Conservation (phyloP, 805 yeast species). For the Debaryomyces hansenii region DNA sequence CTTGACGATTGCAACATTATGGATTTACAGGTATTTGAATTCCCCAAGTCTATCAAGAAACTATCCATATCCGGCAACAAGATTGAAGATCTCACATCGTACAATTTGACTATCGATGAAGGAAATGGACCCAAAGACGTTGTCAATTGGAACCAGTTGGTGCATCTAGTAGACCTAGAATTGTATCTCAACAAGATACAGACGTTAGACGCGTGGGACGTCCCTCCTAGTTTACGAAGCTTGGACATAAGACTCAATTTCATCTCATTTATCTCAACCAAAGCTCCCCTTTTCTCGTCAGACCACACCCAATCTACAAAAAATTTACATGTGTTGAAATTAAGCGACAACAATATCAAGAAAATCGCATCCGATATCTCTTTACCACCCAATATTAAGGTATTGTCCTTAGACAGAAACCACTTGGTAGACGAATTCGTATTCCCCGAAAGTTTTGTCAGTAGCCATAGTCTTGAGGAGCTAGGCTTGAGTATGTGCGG, state of each 20-base stretch:
- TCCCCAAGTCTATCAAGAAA: slow-evolving; percentile 20
- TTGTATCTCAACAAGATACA: slow-evolving; percentile 20
- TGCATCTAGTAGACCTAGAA: slow-evolving; percentile 20
- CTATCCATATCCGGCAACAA: slow-evolving; percentile 26
- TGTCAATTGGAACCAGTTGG: slow-evolving; percentile 24
- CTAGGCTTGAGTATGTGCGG: slow-evolving; percentile 18
- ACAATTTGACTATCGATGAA: slow-evolving; percentile 5
- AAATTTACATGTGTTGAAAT: slow-evolving; percentile 9
- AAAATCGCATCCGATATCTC: slow-evolving; percentile 7
- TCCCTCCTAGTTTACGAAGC: slow-evolving; percentile 13
- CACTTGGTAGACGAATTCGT: slow-evolving; percentile 3
- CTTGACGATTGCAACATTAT: slow-evolving; percentile 23
- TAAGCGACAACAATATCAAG: slow-evolving; percentile 16
- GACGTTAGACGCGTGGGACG: slow-evolving; percentile 16
- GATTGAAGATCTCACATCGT: slow-evolving; percentile 19
- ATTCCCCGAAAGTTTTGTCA: slow-evolving; percentile 3
- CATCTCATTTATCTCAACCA: not conserved
- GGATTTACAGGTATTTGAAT: slow-evolving; percentile 18
- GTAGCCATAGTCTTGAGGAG: slow-evolving; percentile 4
- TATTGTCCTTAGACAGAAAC: slow-evolving; percentile 12
- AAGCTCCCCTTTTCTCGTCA: slow-evolving; percentile 2
- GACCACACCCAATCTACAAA: slow-evolving; percentile 1
- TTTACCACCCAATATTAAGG: slow-evolving; percentile 12
- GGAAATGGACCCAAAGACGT: slow-evolving; percentile 7
- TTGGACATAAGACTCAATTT: slow-evolving; percentile 10